Evolutionary conservation across 169 alveolate species (phyloP).

Genomic region (Theileria luwenshuni): DNA sequence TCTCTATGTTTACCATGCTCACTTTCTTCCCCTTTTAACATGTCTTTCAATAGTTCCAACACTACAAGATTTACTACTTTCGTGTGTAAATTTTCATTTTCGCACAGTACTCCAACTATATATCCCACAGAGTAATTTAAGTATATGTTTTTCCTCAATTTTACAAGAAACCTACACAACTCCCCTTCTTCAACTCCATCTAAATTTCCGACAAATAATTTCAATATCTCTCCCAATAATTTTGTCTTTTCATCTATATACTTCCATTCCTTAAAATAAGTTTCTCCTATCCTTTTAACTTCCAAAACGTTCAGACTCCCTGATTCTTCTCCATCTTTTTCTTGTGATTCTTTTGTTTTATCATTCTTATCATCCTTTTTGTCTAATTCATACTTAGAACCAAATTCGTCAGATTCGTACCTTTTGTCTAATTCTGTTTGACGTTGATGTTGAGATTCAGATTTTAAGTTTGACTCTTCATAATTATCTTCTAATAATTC

Average conservation of each 20-base stretch:
- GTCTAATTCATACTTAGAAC: too few relatives aligned
- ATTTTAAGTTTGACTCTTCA: not conserved
- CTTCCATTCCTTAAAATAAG: conserved; percentile 39
- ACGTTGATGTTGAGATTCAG: not conserved
- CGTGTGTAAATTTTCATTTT: conserved; percentile 10
- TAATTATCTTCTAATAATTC: conserved; percentile 26
- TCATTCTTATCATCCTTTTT: too few relatives aligned
- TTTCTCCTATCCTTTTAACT: conserved; percentile 23
- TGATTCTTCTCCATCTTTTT: not conserved
- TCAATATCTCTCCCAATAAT: conserved; percentile 46
- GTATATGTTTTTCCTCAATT: conserved; percentile 6
- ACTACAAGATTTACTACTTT: conserved; percentile 29
- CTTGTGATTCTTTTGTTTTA: not conserved
- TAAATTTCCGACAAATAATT: conserved; percentile 22
- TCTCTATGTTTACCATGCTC: not conserved
- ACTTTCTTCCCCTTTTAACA: not conserved
- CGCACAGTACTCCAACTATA: conserved; percentile 46
- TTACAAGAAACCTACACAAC: not conserved
- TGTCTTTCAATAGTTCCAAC: conserved; percentile 31
- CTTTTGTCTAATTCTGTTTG: not conserved
- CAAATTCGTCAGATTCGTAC: not conserved
- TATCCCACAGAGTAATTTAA: conserved; percentile 43
- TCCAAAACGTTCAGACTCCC: not conserved
- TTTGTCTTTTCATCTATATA: conserved; percentile 29
- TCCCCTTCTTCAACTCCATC: conserved; percentile 21